Evolutionary conservation across 768 basidiomycete genomes (phyloP).

Genomic region (Tylopilus sp.): DNA sequence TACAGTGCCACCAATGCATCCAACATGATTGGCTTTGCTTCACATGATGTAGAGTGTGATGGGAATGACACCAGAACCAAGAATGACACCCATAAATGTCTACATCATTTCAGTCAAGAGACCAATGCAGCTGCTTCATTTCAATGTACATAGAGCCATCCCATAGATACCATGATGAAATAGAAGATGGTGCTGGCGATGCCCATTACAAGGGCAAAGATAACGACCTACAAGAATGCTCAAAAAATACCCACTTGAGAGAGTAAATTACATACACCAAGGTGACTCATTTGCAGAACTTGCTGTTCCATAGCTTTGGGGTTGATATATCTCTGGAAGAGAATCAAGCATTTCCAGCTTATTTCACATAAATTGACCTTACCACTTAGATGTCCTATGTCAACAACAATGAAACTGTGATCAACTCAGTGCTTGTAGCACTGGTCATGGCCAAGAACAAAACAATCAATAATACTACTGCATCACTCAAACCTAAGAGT

Average conservation of each 20-base stretch:
- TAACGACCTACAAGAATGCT: slow-evolving; percentile 44
- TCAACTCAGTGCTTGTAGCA: slow-evolving; percentile 85
- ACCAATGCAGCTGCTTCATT: background rate
- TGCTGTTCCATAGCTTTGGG: slow-evolving; percentile 73
- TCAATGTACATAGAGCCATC: slow-evolving; percentile 79
- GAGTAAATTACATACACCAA: slow-evolving; percentile 42
- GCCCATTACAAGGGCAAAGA: slow-evolving; percentile 76
- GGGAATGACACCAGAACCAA: slow-evolving; percentile 83
- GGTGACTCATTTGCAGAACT: slow-evolving; percentile 65
- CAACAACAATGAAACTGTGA: slow-evolving; percentile 80
- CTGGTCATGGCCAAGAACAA: slow-evolving; percentile 86
- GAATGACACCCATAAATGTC: slow-evolving; percentile 87
- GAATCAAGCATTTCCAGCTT: background rate
- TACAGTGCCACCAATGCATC: slow-evolving; percentile 77
- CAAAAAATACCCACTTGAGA: background rate
- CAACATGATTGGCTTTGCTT: slow-evolving; percentile 81
- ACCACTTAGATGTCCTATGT: slow-evolving; percentile 88
- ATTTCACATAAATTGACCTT: background rate
- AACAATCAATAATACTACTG: slow-evolving; percentile 71
- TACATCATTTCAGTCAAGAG: slow-evolving; percentile 22
- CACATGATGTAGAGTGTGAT: slow-evolving; percentile 85
- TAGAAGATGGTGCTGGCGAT: slow-evolving; percentile 83
- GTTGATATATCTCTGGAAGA: slow-evolving; percentile 70
- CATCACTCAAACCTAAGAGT: slow-evolving; percentile 76
- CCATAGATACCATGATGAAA: slow-evolving; percentile 90